Conservation (phyloP, 257 asterid genomes). For the Ehretia macrophylla region DNA sequence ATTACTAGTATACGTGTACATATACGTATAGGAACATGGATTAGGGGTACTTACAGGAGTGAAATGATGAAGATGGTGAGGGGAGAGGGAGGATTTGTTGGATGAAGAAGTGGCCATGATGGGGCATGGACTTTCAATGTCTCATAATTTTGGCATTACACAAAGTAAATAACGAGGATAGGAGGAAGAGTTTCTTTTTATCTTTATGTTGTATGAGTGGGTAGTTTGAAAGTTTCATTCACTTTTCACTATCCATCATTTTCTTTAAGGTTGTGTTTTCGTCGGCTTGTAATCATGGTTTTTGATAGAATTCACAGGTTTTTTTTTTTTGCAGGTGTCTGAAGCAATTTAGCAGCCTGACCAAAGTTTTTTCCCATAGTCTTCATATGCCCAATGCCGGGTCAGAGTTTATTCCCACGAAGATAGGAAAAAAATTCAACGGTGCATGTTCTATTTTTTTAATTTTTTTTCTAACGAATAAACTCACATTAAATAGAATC, state of each 20-base stretch:
- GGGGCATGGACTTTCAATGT: conserved; percentile 8
- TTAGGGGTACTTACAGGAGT: conserved; percentile 52
- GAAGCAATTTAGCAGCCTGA: too few relatives aligned
- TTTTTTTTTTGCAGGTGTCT: too few relatives aligned
- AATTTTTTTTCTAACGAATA: too few relatives aligned
- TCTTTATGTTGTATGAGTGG: too few relatives aligned
- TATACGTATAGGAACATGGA: background rate
- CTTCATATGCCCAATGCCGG: too few relatives aligned
- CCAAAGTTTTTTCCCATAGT: too few relatives aligned
- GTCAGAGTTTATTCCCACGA: too few relatives aligned
- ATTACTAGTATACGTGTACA: background rate
- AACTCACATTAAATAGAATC: too few relatives aligned
- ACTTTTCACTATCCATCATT: conserved; percentile 17
- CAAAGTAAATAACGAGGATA: background rate
- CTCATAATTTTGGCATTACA: conserved; percentile 1
- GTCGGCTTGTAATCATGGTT: conserved; percentile 30
- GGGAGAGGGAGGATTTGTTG: conserved; percentile 50
- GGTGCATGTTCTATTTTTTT: too few relatives aligned
- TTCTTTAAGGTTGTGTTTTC: conserved; percentile 24
- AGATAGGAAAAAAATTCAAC: too few relatives aligned
- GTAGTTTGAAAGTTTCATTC: conserved; percentile 5
- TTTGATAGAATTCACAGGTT: background rate
- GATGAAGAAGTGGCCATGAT: conserved; percentile 48
- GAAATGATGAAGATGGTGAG: conserved; percentile 66
- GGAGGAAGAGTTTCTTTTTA: too few relatives aligned